phyloP scores from a whole-genome alignment of 257 asterid genomes.

The Haberlea rhodopensis region DNA sequence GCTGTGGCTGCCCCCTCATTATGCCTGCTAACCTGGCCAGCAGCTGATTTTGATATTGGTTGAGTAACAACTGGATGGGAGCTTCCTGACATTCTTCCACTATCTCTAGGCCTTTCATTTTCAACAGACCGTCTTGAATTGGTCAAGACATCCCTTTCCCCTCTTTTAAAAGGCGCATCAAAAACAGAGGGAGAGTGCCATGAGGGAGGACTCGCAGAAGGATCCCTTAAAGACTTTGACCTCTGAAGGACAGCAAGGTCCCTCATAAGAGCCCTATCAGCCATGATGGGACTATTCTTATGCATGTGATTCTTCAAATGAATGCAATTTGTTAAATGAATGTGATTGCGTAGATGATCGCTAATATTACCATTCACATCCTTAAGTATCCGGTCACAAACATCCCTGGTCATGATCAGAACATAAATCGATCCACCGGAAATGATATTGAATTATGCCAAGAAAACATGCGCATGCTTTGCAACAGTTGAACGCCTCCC shows the following conservation, averaged over 20 bases:
- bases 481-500: constrained; percentile 30
- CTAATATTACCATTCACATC: constrained; percentile 77
- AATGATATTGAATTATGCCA: constrained; percentile 31
- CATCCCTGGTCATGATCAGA: constrained; percentile 86
- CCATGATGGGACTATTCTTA: constrained; percentile 83
- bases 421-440: constrained; percentile 35
- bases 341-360: constrained; percentile 90
- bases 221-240: constrained; percentile 84
- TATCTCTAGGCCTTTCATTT: constrained; percentile 37
- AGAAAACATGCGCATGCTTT: constrained; percentile 37
- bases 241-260: constrained; percentile 78
- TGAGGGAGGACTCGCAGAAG: constrained; percentile 75
- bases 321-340: constrained; percentile 95
- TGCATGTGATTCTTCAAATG: constrained; percentile 97
- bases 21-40: constrained; percentile 34
- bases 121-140: constrained; percentile 55
- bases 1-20: constrained; percentile 30
- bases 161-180: constrained; percentile 40
- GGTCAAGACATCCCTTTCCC: constrained; percentile 41
- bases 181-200: constrained; percentile 59
- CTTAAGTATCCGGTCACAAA: constrained; percentile 76
- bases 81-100: constrained; percentile 39
- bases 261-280: constrained; percentile 78
- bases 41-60: constrained; percentile 26
- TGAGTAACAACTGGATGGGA: constrained; percentile 40